Conservation (phyloP, 106 monocot species). For the Dioscorea zingiberensis region DNA sequence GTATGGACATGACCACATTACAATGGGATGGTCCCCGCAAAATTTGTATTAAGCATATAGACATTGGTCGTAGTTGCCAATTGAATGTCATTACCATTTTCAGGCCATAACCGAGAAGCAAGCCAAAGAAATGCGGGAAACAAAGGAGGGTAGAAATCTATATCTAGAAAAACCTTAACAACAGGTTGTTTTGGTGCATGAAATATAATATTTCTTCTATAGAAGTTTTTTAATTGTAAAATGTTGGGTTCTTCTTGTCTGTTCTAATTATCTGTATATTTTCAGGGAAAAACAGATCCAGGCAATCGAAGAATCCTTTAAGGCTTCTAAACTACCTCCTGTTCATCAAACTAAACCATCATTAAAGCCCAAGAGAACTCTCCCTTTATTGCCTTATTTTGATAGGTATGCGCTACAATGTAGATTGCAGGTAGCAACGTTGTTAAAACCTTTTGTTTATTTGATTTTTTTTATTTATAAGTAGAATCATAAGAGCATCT, state of each 20-base stretch:
- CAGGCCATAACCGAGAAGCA: constrained; percentile 92
- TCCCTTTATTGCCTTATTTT: constrained; percentile 86
- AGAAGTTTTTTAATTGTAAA: background rate
- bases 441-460: too few species aligned
- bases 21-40: too few species aligned
- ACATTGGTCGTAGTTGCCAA: background rate
- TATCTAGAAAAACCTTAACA: constrained; percentile 79
- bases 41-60: too few species aligned
- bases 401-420: constrained; percentile 43
- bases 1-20: constrained; percentile 21
- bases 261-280: constrained; percentile 3
- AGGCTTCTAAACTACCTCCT: constrained; percentile 70
- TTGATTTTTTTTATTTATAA: too few species aligned
- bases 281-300: constrained; percentile 88
- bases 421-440: too few species aligned
- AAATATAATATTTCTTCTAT: background rate
- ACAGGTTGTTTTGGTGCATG: constrained; percentile 52
- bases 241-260: background rate
- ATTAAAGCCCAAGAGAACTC: constrained; percentile 61
- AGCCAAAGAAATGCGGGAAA: constrained; percentile 89
- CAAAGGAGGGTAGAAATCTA: constrained; percentile 64
- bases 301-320: constrained; percentile 95
- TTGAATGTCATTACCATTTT: constrained; percentile 14
- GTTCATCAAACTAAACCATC: constrained; percentile 78
- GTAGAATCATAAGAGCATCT: too few species aligned